Percentiles rank a stretch among this genome's conserved stretches.
Evolutionary conservation across 441 rosid genomes (phyloP).

Genomic region (Populus hybrid): DNA sequence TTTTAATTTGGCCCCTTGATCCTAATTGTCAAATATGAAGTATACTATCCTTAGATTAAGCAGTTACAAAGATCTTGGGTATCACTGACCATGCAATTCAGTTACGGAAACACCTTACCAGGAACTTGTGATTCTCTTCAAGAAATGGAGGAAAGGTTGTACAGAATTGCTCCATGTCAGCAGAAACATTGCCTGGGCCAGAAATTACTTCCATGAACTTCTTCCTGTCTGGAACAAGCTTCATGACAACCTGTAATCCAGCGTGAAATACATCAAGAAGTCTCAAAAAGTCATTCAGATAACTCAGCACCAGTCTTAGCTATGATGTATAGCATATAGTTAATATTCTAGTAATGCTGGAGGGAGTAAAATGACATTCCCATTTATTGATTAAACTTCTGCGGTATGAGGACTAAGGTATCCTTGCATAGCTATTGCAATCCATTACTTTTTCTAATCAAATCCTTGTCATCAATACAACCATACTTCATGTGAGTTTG

Average conservation of each 20-base stretch:
- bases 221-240: conserved; percentile 93
- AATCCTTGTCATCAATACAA: not conserved
- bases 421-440: not conserved
- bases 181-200: conserved; percentile 67
- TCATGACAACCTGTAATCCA: conserved; percentile 68
- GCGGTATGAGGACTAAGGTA: not conserved
- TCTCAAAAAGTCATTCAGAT: not conserved
- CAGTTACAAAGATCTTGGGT: not conserved
- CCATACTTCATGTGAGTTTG: not conserved
- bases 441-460: not conserved
- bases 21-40: not conserved
- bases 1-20: not conserved
- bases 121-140: conserved; percentile 80
- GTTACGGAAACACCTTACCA: conserved; percentile 43
- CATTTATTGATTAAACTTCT: not conserved
- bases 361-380: not conserved
- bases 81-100: not conserved
- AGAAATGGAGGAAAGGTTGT: conserved; percentile 69
- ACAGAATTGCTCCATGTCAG: conserved; percentile 86
- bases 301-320: not conserved
- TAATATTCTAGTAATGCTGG: not conserved
- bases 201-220: conserved; percentile 86
- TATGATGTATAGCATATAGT: not conserved
- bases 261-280: not conserved
- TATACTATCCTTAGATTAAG: not conserved